These are phyloP conservation scores for Bassia scoparia DNA, from an alignment of 148 eudicot genomes.

Conservation along the genomic window DNA sequence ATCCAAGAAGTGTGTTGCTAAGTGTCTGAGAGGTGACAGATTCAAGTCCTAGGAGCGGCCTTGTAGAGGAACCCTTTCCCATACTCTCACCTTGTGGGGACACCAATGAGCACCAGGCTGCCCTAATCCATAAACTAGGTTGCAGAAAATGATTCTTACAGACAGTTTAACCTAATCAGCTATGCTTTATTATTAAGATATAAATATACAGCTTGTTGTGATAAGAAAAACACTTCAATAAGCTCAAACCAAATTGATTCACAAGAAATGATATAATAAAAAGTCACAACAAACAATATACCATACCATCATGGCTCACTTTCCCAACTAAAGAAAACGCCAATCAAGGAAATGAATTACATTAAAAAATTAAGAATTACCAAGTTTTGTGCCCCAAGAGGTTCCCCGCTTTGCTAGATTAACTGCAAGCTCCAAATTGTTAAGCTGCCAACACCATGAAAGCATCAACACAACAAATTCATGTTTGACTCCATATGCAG, in stretches of 20 bases:
- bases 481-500: not conserved
- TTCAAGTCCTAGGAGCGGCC: too few relatives aligned
- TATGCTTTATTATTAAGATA: not conserved
- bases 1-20: too few relatives aligned
- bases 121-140: not conserved
- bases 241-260: not conserved
- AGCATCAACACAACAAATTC: not conserved
- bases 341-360: not conserved
- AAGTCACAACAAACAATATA: not conserved
- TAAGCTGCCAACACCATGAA: conserved; percentile 43
- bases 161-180: not conserved
- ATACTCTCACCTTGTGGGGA: too few relatives aligned
- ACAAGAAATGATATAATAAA: not conserved
- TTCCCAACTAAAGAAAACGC: not conserved
- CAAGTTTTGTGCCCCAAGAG: conserved; percentile 99
- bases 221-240: not conserved
- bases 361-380: conserved; percentile 25
- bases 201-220: too few relatives aligned
- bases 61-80: too few relatives aligned
- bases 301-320: not conserved
- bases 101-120: too few relatives aligned
- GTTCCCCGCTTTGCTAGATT: conserved; percentile 98
- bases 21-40: too few relatives aligned
- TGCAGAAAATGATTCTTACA: not conserved
- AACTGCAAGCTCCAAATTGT: conserved; percentile 97